Conservation (phyloP, 768 basidiomycete genomes). For the Hygrocybe coccinea region DNA sequence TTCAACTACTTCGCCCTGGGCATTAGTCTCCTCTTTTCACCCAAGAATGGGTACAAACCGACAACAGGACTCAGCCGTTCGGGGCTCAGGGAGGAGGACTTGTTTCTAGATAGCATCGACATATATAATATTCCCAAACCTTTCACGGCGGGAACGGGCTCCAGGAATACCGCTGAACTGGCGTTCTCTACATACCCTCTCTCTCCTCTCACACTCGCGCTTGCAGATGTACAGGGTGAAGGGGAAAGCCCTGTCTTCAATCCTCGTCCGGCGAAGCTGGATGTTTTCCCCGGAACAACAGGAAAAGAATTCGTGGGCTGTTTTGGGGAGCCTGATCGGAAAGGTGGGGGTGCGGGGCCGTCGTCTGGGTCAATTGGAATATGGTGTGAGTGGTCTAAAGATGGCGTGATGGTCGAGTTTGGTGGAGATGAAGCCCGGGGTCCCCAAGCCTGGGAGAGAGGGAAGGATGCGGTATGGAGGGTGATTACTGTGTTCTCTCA, state of each 20-base stretch:
- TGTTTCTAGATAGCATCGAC: conserved; percentile 69
- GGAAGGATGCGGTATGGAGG: conserved; percentile 76
- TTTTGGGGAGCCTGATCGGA: conserved; percentile 84
- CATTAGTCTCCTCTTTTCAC: conserved; percentile 73
- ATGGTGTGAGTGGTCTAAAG: conserved; percentile 87
- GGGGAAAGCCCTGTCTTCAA: neutral
- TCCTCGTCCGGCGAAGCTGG: conserved; percentile 38
- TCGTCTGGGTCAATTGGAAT: conserved; percentile 82
- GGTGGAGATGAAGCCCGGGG: conserved; percentile 73
- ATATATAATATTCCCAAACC: conserved; percentile 62
- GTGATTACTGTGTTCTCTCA: conserved; percentile 59
- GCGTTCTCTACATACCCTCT: conserved; percentile 55
- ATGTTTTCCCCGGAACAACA: conserved; percentile 46
- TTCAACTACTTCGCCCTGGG: conserved; percentile 80
- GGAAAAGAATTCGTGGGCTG: conserved; percentile 73
- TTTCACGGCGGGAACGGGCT: conserved; percentile 26
- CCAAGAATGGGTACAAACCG: conserved; percentile 60
- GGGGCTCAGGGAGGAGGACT: conserved; percentile 46
- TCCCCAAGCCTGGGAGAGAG: conserved; percentile 82
- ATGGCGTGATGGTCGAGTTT: conserved; percentile 83
- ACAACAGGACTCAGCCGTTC: conserved; percentile 39
- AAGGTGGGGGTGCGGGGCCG: conserved; percentile 85
- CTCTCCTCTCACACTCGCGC: conserved; percentile 47
- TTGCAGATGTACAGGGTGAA: conserved; percentile 20
- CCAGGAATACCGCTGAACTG: conserved; percentile 42